Evolutionary conservation across 2,329 filamentous ascomycete species (phyloP).

Genomic region (Cercospora janseana): DNA sequence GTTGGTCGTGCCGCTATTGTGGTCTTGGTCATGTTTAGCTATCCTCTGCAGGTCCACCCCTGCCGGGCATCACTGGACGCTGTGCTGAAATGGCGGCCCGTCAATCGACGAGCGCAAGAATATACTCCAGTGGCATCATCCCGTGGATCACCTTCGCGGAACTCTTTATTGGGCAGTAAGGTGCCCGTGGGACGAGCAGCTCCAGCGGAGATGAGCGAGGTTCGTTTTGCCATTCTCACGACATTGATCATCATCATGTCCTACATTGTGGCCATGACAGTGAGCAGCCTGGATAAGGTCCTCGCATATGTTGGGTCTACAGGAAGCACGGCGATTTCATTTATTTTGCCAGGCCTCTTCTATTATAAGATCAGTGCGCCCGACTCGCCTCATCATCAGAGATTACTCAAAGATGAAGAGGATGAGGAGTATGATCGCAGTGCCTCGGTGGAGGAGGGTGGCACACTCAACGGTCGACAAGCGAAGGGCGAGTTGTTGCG

Average conservation of each 20-base stretch:
- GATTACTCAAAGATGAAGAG: constrained; percentile 86
- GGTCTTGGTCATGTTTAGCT: constrained; percentile 91
- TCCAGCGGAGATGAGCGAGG: constrained; percentile 69
- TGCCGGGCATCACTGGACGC: constrained; percentile 94
- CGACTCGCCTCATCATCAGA: constrained; percentile 80
- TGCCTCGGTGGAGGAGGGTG: constrained; percentile 50
- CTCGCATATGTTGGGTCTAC: constrained; percentile 94
- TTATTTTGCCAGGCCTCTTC: constrained; percentile 92
- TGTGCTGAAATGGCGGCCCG: constrained; percentile 85
- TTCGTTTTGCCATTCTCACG: constrained; percentile 85
- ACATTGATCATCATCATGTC: constrained; percentile 79
- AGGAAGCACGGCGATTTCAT: constrained; percentile 91
- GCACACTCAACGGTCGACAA: constrained; percentile 46
- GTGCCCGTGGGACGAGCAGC: constrained; percentile 27
- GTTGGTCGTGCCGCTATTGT: constrained; percentile 95
- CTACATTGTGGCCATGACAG: constrained; percentile 86
- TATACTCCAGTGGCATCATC: constrained; percentile 30
- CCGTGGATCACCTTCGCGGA: constrained; percentile 34
- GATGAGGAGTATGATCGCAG: constrained; percentile 65
- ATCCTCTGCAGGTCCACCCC: constrained; percentile 91
- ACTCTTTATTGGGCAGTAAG: constrained; percentile 31
- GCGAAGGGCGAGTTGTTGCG: constrained; percentile 57
- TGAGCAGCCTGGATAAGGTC: constrained; percentile 84
- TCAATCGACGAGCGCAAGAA: constrained; percentile 25
- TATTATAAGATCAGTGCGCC: constrained; percentile 98